Percentiles rank a stretch among this genome's conserved stretches.
These are phyloP conservation scores for Corylus heterophylla DNA, from an alignment of 306 rosid species.

Conservation along the genomic window DNA sequence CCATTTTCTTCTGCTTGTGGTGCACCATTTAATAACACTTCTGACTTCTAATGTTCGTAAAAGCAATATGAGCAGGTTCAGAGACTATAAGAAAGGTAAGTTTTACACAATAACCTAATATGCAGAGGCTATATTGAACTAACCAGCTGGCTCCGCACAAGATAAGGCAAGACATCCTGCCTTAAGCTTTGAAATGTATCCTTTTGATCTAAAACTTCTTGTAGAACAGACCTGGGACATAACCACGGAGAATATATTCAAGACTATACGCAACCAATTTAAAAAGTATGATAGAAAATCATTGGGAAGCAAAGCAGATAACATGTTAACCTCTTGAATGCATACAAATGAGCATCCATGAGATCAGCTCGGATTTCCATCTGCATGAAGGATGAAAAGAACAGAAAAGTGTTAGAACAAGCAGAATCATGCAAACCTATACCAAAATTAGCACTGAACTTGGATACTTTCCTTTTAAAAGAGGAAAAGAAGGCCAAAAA, in stretches of 20 bases:
- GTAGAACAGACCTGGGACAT: conserved; percentile 76
- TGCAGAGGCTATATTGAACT: conserved; percentile 47
- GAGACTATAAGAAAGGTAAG: conserved; percentile 27
- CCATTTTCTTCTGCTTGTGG: conserved; percentile 79
- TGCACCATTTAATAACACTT: conserved; percentile 55
- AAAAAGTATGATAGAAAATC: conserved; percentile 6
- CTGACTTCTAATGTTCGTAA: conserved; percentile 65
- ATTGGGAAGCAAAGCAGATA: conserved; percentile 14
- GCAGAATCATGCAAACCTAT: conserved; percentile 2
- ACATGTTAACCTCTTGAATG: conserved; percentile 74
- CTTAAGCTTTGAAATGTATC: conserved; percentile 72
- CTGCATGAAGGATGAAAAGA: conserved; percentile 43
- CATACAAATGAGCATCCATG: conserved; percentile 96
- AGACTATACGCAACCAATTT: conserved; percentile 23
- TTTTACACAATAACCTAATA: conserved; percentile 22
- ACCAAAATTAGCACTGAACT: background rate
- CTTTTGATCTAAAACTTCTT: conserved; percentile 75
- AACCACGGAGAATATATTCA: conserved; percentile 17
- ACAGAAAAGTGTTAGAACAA: conserved; percentile 12
- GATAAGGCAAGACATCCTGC: conserved; percentile 90
- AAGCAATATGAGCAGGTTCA: conserved; percentile 42
- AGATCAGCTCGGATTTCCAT: conserved; percentile 95
- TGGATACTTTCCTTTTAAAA: background rate
- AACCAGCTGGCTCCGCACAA: conserved; percentile 93
- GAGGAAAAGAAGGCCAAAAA: conserved; percentile 11